Evolutionary conservation across 1,139 yeast genomes (phyloP).

Genomic region (Lodderomyces margitis): DNA sequence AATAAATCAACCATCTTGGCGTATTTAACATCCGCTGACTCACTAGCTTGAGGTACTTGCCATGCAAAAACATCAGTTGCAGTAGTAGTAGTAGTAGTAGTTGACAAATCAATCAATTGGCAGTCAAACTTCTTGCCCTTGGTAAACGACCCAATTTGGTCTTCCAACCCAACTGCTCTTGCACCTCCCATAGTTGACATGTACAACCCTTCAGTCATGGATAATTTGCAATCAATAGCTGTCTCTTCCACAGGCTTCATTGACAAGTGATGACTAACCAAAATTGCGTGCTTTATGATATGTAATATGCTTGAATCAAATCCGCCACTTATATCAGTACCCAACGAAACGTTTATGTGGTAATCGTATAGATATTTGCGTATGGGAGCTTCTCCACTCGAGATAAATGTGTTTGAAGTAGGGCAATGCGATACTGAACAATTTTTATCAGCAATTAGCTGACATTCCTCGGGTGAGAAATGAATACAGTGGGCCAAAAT

Average conservation of each 20-base stretch:
- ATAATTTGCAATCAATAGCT: constrained; percentile 37
- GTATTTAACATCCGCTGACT: constrained; percentile 10
- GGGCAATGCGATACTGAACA: constrained; percentile 94
- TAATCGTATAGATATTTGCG: constrained; percentile 60
- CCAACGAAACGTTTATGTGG: constrained; percentile 76
- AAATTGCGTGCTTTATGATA: constrained; percentile 72
- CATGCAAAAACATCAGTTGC: constrained; percentile 74
- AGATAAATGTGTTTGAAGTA: constrained; percentile 80
- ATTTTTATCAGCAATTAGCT: constrained; percentile 48
- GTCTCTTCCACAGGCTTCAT: constrained; percentile 40
- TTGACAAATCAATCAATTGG: constrained; percentile 66
- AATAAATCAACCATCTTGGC: constrained; percentile 50
- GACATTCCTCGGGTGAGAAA: constrained; percentile 61
- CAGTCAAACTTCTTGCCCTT: constrained; percentile 82
- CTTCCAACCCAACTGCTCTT: constrained; percentile 58
- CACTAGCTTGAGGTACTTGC: constrained; percentile 39
- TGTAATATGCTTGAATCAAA: constrained; percentile 75
- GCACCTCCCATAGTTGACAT: constrained; percentile 94
- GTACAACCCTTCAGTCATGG: constrained; percentile 69
- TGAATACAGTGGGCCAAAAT: constrained; percentile 90
- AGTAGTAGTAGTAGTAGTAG: constrained; percentile 34
- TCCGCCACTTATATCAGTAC: constrained; percentile 94
- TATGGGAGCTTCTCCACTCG: constrained; percentile 90
- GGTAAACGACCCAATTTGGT: constrained; percentile 66
- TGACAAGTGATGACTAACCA: constrained; percentile 82